Evolutionary conservation across 129 eudicot species (phyloP).

Genomic region (Tagetes patula): DNA sequence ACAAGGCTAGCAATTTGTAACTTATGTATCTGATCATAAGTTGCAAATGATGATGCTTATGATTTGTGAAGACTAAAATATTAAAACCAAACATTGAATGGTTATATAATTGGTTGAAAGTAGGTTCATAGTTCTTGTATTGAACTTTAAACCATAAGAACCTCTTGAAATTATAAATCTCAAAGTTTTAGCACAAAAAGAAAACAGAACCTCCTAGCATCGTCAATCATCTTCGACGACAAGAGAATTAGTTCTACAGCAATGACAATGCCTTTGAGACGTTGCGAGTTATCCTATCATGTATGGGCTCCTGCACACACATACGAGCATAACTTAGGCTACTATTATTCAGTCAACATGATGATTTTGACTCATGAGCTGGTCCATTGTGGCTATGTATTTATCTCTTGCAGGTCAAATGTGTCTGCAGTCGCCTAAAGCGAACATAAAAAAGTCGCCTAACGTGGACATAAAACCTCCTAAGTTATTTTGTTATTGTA

Average conservation of each 20-base stretch:
- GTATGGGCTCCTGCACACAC: slow-evolving; percentile 71
- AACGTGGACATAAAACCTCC: background rate
- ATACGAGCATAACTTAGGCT: slow-evolving; percentile 17
- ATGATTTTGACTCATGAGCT: background rate
- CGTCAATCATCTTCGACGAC: background rate
- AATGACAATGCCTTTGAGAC: slow-evolving; percentile 64
- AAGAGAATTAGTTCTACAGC: slow-evolving; percentile 30
- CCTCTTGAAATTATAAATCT: background rate
- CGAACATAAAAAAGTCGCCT: no score
- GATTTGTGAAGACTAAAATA: no score
- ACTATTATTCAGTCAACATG: background rate
- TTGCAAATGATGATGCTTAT: no score
- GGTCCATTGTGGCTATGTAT: background rate
- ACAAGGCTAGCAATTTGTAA: no score
- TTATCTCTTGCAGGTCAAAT: background rate
- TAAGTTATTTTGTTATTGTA: background rate
- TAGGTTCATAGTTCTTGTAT: background rate
- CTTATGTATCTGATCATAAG: no score
- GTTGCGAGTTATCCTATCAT: slow-evolving; percentile 75
- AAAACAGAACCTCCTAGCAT: background rate
- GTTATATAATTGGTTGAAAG: background rate
- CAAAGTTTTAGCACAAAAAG: background rate
- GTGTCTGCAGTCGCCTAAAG: background rate
- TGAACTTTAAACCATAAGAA: background rate
- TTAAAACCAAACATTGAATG: no score